phyloP scores from a whole-genome alignment of 2,329 filamentous ascomycete genomes.

The Colletotrichum tropicale region DNA sequence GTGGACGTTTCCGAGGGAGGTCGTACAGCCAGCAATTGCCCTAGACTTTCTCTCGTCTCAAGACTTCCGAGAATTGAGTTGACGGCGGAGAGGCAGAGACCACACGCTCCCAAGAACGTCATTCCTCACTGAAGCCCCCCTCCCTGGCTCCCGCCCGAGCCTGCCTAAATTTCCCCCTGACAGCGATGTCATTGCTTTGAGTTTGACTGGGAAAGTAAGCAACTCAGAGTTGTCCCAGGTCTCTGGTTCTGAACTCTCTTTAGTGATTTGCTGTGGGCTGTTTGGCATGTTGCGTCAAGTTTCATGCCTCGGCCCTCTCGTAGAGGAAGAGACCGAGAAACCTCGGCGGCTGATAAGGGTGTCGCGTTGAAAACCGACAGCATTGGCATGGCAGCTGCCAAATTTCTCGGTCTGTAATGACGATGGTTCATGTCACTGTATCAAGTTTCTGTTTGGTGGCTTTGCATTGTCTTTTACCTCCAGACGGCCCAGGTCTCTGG shows the following conservation, averaged over 20 bases:
- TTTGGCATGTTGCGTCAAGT: not conserved
- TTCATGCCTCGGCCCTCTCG: not conserved
- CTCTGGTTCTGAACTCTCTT: not conserved
- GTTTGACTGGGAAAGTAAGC: not conserved
- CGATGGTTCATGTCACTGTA: not conserved
- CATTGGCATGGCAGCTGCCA: not conserved
- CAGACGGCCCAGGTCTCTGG: not conserved
- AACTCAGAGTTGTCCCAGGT: not conserved
- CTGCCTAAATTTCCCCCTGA: not conserved
- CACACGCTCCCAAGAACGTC: not conserved
- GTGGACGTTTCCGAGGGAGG: not conserved
- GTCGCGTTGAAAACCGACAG: not conserved
- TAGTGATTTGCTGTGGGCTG: not conserved
- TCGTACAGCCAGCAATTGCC: not conserved
- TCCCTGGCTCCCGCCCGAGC: not conserved
- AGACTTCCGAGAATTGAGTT: not conserved
- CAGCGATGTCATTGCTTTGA: not conserved
- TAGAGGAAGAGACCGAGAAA: not conserved
- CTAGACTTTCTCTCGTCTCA: not conserved
- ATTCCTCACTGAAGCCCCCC: not conserved
- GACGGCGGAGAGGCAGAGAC: not conserved
- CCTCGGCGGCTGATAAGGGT: not conserved
- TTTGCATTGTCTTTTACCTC: not conserved
- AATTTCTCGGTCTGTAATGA: not conserved
- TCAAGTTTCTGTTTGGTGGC: not conserved